phyloP scores from a whole-genome alignment of 1,284 basidiomycete genomes.

The Cutaneotrichosporon cyanovorans region DNA sequence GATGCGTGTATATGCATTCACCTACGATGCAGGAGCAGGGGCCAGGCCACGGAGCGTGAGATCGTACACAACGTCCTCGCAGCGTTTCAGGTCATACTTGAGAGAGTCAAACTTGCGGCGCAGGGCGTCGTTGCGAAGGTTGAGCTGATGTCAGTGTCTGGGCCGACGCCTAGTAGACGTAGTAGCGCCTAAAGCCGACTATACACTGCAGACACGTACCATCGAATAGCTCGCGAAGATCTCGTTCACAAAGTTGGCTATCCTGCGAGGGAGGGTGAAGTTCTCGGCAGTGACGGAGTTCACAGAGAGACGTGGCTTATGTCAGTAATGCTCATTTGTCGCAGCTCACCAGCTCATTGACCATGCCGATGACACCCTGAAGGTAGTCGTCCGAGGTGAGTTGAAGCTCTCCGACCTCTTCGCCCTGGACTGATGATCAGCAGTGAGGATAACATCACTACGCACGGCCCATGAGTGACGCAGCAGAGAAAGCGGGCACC shows the following conservation, averaged over 20 bases:
- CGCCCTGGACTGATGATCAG: slow-evolving; percentile 31
- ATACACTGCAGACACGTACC: slow-evolving; percentile 20
- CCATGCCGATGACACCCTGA: slow-evolving; percentile 45
- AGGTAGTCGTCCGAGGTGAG: slow-evolving; percentile 45
- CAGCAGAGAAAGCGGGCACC: slow-evolving; percentile 33
- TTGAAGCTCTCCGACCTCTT: slow-evolving; percentile 34
- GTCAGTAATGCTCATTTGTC: slow-evolving; percentile 6
- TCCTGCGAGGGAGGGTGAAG: slow-evolving; percentile 42
- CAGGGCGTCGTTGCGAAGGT: slow-evolving; percentile 45
- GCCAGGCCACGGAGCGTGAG: slow-evolving; percentile 27
- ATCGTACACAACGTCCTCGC: slow-evolving; percentile 47
- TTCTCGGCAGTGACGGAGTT: slow-evolving; percentile 46
- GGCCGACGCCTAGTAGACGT: background rate
- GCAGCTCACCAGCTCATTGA: slow-evolving; percentile 43
- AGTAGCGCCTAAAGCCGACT: background rate
- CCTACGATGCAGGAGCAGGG: background rate
- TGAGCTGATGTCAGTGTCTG: slow-evolving; percentile 29
- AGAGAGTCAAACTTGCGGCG: slow-evolving; percentile 45
- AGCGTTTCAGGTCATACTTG: slow-evolving; percentile 47
- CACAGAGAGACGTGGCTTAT: slow-evolving; percentile 43
- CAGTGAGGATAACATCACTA: background rate
- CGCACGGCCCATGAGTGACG: slow-evolving; percentile 40
- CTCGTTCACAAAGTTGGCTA: slow-evolving; percentile 45
- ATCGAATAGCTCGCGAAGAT: slow-evolving; percentile 46
- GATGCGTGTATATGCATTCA: background rate